Evolutionary conservation across 2,329 filamentous ascomycete genomes (phyloP), one percentile per base, ranked within the genome.

Genomic region (Cytospora mali): DNA sequence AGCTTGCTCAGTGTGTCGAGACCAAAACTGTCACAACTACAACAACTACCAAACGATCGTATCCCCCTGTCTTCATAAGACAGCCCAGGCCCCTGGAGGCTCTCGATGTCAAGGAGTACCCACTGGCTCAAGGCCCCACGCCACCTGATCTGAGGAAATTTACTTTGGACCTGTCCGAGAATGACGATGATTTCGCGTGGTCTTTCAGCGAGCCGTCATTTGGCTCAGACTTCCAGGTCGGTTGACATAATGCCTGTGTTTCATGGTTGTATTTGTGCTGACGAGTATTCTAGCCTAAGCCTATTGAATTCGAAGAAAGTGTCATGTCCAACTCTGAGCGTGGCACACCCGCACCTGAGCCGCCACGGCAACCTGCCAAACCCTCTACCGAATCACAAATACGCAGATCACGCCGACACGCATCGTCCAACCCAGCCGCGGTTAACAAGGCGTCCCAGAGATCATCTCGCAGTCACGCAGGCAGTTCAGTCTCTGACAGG

Each of bases 101-200:
- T 59, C 85, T 97, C 62, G 93, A 98, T 75, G 83, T 89, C 16
- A 96, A 96, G 74, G 87, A 95, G 70, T 99, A 96, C 74, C 95
- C 95, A 46, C 81, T 99, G 31, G 94, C 94, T 42, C 84, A 85
- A 66, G 88, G 91, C 55, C 89, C 92, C 1, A 96, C 93, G 1
- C 95, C 95, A 2, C 84, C 87, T 18, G 88, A 90, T 57, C 80
- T 99, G 64, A 86, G 87, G 66, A 88, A 87, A 62, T 90, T 98
- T 72, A 88, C 85, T 48, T 93, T 96, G 69, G 86, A 89, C 35
- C 67, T 84, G 57, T 79, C 90, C 39, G 84, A 85, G 54, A 84
- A 86, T 51, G 85, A 89, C 58, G 79, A 86, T 25, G 69, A 74
- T 18, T 64, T 65, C 18, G 35, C 61, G 9, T 65, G 63, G 63